Evolutionary conservation across 2,329 filamentous ascomycete species (phyloP), one percentile per base, ranked within the genome.

Genomic region (Curvularia eragrostidis): DNA sequence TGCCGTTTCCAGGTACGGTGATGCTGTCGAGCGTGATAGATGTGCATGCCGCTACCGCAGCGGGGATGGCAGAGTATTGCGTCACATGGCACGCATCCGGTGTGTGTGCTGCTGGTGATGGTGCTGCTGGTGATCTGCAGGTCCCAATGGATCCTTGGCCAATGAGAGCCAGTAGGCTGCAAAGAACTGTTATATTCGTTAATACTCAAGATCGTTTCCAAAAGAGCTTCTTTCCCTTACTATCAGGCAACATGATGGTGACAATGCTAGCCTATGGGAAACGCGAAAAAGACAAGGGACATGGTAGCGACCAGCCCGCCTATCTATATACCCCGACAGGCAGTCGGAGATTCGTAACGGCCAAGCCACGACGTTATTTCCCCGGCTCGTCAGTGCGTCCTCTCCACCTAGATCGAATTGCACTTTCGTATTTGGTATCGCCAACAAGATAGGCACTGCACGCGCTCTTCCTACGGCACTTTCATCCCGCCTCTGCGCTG

Each of bases 1-100:
- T 49, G 66, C 75, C 12, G 69, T 75, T 41, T 76, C 78, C 4
- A 74, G 79, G 63, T 2, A 65, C 63, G 15, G 61, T 71, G 34
- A 82, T 75, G 58, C 75, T 65, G 23, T 77, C 72, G 10, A 82
- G 70, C 3, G 74, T 72, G 42, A 82, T 81, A 39, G 73, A 72
- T 13, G 74, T 79, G 69, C 80, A 82, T 1, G 75, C 72, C 4
- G 71, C 71, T 6, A 78, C 75, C 13, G 75, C 77, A 23, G 75
- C 73, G 9, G 54, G 52, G 23, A 67, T 68, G 15, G 30, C 61
- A 9, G 63, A 32, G 47, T 64, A 72, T 19, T 53, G 46, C 7
- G 67, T 70, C 19, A 69, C 68, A n/a, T 67, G 42, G 30, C 68
- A 71, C 12, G 21, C 39, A 15, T 24, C 5, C 13, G 39, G 19